Evolutionary conservation across 805 yeast species (phyloP).

Genomic region (Gaillardinia entomophila): DNA sequence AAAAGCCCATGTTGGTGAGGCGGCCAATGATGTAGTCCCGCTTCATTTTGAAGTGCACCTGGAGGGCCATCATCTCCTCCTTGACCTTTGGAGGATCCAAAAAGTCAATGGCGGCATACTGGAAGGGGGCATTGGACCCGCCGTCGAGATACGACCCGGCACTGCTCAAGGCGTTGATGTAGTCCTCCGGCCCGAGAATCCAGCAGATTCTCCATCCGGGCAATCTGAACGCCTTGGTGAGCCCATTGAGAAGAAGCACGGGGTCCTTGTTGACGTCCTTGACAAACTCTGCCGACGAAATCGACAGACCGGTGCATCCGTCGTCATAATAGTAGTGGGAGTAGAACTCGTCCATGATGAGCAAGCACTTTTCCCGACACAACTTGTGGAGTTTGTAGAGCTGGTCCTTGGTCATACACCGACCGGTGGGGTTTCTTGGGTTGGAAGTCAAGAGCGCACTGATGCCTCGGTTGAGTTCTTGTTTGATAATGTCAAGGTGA

Average conservation of each 20-base stretch:
- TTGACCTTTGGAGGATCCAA: constrained; percentile 46
- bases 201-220: constrained; percentile 66
- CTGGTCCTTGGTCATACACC: constrained; percentile 42
- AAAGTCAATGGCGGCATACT: constrained; percentile 52
- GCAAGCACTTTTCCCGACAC: constrained; percentile 48
- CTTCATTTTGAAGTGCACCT: constrained; percentile 50
- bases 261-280: constrained; percentile 55
- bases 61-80: constrained; percentile 52
- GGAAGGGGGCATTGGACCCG: constrained; percentile 58
- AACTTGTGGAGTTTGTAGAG: constrained; percentile 44
- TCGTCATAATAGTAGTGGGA: constrained; percentile 54
- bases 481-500: constrained; percentile 45
- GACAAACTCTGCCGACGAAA: constrained; percentile 45
- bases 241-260: constrained; percentile 53
- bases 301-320: constrained; percentile 46
- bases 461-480: constrained; percentile 52
- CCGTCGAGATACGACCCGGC: constrained; percentile 60
- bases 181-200: constrained; percentile 59
- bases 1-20: constrained; percentile 48
- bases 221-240: constrained; percentile 54
- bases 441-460: constrained; percentile 54
- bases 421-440: constrained; percentile 62
- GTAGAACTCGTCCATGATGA: constrained; percentile 62
- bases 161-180: constrained; percentile 47
- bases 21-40: constrained; percentile 50